Evolutionary conservation across 2,329 filamentous ascomycete genomes (phyloP).

Genomic region (Scytalidium sp.): DNA sequence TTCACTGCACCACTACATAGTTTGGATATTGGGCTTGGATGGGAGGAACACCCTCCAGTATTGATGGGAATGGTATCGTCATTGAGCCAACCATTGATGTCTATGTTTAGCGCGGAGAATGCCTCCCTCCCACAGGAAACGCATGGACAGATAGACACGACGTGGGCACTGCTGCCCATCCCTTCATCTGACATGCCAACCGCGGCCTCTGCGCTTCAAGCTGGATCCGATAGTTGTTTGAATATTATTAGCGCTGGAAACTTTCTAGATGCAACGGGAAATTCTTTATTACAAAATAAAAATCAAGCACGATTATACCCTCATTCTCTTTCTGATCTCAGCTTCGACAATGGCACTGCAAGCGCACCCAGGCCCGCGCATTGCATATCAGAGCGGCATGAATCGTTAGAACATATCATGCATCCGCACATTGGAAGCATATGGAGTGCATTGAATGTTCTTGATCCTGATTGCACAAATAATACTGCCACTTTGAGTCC

Average conservation of each 20-base stretch:
- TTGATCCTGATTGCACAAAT: conserved; percentile 41
- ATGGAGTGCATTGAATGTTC: conserved; percentile 49
- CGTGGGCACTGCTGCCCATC: conserved; percentile 2
- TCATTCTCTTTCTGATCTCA: neutral
- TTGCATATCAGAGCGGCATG: conserved; percentile 48
- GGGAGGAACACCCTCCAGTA: conserved; percentile 58
- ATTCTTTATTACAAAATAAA: neutral
- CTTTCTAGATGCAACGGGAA: conserved; percentile 14
- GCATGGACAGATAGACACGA: conserved; percentile 15
- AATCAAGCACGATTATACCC: neutral
- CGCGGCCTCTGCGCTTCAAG: conserved; percentile 51
- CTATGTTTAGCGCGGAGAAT: neutral
- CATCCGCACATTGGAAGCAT: conserved; percentile 55
- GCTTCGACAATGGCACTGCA: neutral
- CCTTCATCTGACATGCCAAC: conserved; percentile 55
- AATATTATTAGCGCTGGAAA: conserved; percentile 23
- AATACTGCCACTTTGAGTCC: conserved; percentile 61
- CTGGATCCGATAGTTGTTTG: conserved; percentile 28
- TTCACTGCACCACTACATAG: conserved; percentile 43
- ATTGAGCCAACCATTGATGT: conserved; percentile 49
- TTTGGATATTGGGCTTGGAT: conserved; percentile 45
- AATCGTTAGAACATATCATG: conserved; percentile 55
- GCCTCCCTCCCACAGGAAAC: neutral
- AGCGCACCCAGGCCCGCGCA: no score
- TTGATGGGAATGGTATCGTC: conserved; percentile 66